Base-by-base conservation (phyloP, 2,329 filamentous ascomycete genomes). In the Chrysosporium queenslandicum region DNA sequence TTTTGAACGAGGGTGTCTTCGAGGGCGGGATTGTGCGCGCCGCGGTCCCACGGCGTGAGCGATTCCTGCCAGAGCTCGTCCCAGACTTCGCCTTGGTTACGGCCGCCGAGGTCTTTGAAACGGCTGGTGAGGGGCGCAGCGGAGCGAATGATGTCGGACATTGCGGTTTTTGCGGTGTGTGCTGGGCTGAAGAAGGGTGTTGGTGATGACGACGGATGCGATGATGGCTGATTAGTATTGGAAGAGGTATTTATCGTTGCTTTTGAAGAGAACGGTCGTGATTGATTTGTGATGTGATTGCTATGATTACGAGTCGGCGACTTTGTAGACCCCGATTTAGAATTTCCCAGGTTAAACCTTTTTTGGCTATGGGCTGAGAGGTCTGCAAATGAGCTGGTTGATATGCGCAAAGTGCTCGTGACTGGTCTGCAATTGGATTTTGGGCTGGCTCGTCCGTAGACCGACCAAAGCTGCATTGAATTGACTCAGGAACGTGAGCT, bases 11-110 rank as follows among this genome's bases (percentile, higher is more conserved):
- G 66, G 0, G 74, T 64, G 56, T 83, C 80, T 32, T 75, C 71
- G 29, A 84, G 65, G 0, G 81, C 80, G 4, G 79, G 78, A 49
- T 77, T 79, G n/a, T 79, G 74, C 41, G 67, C 64, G n/a, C 75
- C 74, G 7, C 73, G 71, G 60, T 83, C 80, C 79, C 79, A 84
- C 1, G 78, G 78, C 7, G 80, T 69, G 59, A 74, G 73, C 30
- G 73, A 66, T 30, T 70, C 70, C 43, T 73, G 66, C 79, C 79
- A 83, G n/a, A 82, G 69, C 2, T 71, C 65, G 48, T 75, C 74
- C 79, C 79, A 81, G 54, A 71, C 72, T 1, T 71, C 63, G 29
- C 68, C 63, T 50, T 78, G 74, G 12, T 66, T 60, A 14, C 67
- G 61, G 5, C 67, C 64, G 20, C 65, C 59, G 53, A 70, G 68